phyloP scores from a whole-genome alignment of 2,329 filamentous ascomycete genomes.

The Phialocephala subalpina region DNA sequence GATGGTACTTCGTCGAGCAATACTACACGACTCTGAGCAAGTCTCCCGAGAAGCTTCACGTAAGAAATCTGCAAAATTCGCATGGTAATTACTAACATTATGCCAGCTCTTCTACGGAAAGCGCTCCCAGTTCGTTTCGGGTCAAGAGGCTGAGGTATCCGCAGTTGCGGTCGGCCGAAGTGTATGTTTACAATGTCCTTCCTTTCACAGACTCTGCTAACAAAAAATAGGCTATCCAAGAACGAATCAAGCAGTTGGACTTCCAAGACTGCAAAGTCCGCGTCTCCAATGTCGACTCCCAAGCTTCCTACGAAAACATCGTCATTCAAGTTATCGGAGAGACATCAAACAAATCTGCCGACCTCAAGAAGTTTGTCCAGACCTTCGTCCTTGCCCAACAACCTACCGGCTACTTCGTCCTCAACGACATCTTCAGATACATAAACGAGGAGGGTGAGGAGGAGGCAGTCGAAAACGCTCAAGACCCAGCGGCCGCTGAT shows the following conservation, averaged over 20 bases:
- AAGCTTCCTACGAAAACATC: constrained; percentile 91
- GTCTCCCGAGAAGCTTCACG: constrained; percentile 89
- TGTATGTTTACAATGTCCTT: constrained; percentile 60
- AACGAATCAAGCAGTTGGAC: constrained; percentile 90
- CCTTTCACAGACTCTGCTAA: constrained; percentile 29
- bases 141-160: constrained; percentile 87
- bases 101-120: constrained; percentile 92
- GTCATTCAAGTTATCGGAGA: constrained; percentile 98
- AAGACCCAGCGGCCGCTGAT: constrained; percentile 34
- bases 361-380: constrained; percentile 96
- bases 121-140: constrained; percentile 92
- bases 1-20: constrained; percentile 99
- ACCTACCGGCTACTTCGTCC: constrained; percentile 95
- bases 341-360: constrained; percentile 91
- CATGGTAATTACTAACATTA: constrained; percentile 28
- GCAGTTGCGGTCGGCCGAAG: constrained; percentile 86
- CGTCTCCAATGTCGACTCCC: constrained; percentile 96
- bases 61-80: constrained; percentile 49
- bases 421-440: constrained; percentile 98
- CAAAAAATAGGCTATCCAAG: constrained; percentile 79
- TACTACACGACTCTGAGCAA: constrained; percentile 99
- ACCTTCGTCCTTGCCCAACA: constrained; percentile 97
- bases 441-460: constrained; percentile 86
- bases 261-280: constrained; percentile 99
- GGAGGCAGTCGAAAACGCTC: constrained; percentile 59